These are phyloP conservation scores for Agrocybe praecox DNA, from an alignment of 768 basidiomycete species.

Conservation along the genomic window DNA sequence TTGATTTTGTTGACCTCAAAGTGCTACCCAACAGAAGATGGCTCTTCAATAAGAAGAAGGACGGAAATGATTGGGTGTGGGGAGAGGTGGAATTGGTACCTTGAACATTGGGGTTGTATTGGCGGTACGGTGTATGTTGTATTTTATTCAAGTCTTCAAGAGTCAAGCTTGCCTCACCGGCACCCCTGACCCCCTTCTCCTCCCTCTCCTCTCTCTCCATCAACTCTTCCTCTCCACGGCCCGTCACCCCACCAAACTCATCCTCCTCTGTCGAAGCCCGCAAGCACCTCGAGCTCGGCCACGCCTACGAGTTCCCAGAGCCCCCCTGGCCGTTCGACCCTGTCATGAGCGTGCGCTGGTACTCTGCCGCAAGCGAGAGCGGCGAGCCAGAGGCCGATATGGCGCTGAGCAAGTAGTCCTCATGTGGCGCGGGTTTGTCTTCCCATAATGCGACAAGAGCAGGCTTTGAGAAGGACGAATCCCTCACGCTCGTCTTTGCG, in stretches of 20 bases:
- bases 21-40: slow-evolving; percentile 61
- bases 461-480: slow-evolving; percentile 85
- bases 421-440: slow-evolving; percentile 84
- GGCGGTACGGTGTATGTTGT: too few species aligned
- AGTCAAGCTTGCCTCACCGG: too few species aligned
- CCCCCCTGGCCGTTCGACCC: slow-evolving; percentile 88
- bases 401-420: slow-evolving; percentile 96
- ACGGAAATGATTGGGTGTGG: slow-evolving; percentile 45
- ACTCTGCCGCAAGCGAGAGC: slow-evolving; percentile 78
- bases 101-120: slow-evolving; percentile 36
- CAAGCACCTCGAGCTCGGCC: too few species aligned
- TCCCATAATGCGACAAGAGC: slow-evolving; percentile 39
- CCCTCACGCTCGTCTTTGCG: slow-evolving; percentile 85
- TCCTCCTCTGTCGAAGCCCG: too few species aligned
- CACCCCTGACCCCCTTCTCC: too few species aligned
- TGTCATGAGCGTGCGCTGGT: slow-evolving; percentile 88
- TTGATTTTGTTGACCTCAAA: slow-evolving; percentile 70
- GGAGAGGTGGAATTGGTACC: slow-evolving; percentile 66
- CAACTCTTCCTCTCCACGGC: too few species aligned
- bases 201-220: too few species aligned
- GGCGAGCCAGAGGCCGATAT: slow-evolving; percentile 94
- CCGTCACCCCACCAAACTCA: too few species aligned
- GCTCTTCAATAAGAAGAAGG: slow-evolving; percentile 44
- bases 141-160: too few species aligned
- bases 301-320: slow-evolving; percentile 89